A percentile compares a stretch with the other conserved stretches of the same genome.
These are phyloP conservation scores for Rhynchospora tenuis DNA, from an alignment of 176 grass and related monocot species.

Conservation along the genomic window DNA sequence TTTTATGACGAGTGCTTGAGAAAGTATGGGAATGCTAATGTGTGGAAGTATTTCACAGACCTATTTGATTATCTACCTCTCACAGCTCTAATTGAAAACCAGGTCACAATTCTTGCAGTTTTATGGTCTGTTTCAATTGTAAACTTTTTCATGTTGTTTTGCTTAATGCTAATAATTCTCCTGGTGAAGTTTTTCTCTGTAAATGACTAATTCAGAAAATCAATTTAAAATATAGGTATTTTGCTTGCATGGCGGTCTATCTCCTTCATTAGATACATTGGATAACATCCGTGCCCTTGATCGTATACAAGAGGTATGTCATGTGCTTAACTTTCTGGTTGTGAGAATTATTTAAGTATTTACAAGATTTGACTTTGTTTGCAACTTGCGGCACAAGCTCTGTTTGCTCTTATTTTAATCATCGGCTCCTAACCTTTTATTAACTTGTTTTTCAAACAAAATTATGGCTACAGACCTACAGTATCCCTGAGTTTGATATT, in stretches of 20 bases:
- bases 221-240: conserved; percentile 49
- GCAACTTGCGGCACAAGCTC: background rate
- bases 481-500: background rate
- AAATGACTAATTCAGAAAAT: conserved; percentile 10
- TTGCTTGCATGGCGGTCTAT: conserved; percentile 98
- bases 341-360: background rate
- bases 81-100: conserved; percentile 98
- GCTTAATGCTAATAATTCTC: background rate
- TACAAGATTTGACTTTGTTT: background rate
- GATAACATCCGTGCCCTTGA: conserved; percentile 96
- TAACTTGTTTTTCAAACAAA: background rate
- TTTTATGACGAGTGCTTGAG: conserved; percentile 98
- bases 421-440: background rate
- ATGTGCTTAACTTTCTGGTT: background rate
- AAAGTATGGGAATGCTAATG: conserved; percentile 99
- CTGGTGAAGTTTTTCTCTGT: background rate
- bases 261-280: conserved; percentile 95
- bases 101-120: conserved; percentile 37
- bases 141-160: conserved; percentile 15
- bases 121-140: conserved; percentile 14
- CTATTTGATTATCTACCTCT: conserved; percentile 98
- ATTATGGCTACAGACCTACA: background rate
- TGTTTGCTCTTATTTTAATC: background rate
- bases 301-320: conserved; percentile 88
- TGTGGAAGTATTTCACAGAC: conserved; percentile 98